Evolutionary conservation across 352 stramenopile species (phyloP).

Genomic region (Globisporangium cederbergense): DNA sequence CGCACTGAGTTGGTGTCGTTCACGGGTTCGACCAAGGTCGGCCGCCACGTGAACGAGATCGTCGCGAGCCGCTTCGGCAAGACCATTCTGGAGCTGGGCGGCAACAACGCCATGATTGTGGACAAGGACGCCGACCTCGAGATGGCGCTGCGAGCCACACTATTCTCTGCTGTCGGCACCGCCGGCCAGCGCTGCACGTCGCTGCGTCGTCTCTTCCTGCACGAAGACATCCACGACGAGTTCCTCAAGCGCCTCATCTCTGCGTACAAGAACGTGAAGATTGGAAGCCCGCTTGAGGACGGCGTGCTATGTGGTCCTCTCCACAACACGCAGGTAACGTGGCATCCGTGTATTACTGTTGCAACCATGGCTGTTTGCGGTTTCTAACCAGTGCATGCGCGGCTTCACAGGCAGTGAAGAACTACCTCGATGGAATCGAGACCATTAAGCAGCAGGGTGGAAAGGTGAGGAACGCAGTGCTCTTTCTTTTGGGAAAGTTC

Average conservation of each 20-base stretch:
- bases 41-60: conserved; percentile 82
- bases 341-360: neutral
- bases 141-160: conserved; percentile 84
- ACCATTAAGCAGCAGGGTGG: conserved; percentile 86
- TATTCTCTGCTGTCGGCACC: conserved; percentile 91
- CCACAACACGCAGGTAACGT: conserved; percentile 42
- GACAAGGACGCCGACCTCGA: conserved; percentile 89
- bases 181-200: conserved; percentile 92
- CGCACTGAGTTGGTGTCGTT: conserved; percentile 90
- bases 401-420: conserved; percentile 66
- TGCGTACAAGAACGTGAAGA: conserved; percentile 87
- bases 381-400: neutral
- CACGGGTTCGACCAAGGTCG: conserved; percentile 88
- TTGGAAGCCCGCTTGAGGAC: conserved; percentile 85
- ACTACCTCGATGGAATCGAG: conserved; percentile 83
- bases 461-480: conserved; percentile 40
- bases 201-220: conserved; percentile 88
- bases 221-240: conserved; percentile 89
- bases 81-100: conserved; percentile 89
- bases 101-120: conserved; percentile 95
- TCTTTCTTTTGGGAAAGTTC: neutral
- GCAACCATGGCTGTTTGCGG: neutral
- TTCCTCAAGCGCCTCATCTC: conserved; percentile 81
- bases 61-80: conserved; percentile 90
- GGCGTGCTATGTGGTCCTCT: conserved; percentile 83